These are phyloP conservation scores for Dothiorella sarmentorum DNA, from an alignment of 2,329 filamentous ascomycete species.

Conservation along the genomic window DNA sequence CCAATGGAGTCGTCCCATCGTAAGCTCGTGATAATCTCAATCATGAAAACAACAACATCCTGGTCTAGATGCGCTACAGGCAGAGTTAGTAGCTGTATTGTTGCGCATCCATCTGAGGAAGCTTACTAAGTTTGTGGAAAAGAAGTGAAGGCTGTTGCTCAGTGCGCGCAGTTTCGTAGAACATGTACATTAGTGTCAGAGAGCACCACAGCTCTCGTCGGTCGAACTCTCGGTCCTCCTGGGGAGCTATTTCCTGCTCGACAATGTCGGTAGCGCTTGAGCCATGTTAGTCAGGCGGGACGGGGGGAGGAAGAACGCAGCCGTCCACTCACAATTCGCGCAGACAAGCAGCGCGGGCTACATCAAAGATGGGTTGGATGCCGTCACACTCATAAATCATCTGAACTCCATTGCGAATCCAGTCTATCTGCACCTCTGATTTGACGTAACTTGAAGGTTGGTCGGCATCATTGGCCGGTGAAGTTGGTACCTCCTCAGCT, in stretches of 20 bases:
- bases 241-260: constrained; percentile 22
- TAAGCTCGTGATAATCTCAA: constrained; percentile 53
- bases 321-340: constrained; percentile 23
- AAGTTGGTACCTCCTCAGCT: constrained; percentile 4
- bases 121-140: constrained; percentile 37
- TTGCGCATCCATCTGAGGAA: background rate
- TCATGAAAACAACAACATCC: constrained; percentile 67
- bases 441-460: constrained; percentile 25
- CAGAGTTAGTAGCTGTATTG: background rate
- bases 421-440: constrained; percentile 42
- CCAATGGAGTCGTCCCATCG: constrained; percentile 58
- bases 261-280: constrained; percentile 14
- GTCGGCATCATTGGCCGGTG: constrained; percentile 14
- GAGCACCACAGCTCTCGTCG: constrained; percentile 48
- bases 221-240: constrained; percentile 37
- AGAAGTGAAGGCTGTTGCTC: constrained; percentile 50
- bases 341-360: constrained; percentile 34
- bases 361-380: constrained; percentile 39
- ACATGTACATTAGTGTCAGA: constrained; percentile 48
- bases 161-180: constrained; percentile 45
- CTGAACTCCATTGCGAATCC: constrained; percentile 44
- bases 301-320: background rate
- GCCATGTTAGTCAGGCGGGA: background rate
- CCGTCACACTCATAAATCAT: constrained; percentile 41
- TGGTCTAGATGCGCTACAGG: constrained; percentile 52